phyloP scores from a whole-genome alignment of 768 basidiomycete species.

The Tulasnella sp. region DNA sequence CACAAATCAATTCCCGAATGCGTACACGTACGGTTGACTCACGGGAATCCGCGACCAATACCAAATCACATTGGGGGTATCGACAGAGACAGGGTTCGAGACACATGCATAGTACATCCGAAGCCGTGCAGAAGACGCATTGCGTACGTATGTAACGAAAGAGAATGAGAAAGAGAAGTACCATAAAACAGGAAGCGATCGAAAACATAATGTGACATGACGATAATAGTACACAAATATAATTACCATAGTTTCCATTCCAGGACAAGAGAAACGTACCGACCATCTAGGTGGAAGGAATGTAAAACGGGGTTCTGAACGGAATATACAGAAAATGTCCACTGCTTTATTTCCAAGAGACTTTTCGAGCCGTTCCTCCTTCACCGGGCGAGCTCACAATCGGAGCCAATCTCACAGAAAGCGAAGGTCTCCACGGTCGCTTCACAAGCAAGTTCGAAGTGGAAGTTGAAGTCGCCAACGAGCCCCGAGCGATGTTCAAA shows the following conservation, averaged over 20 bases:
- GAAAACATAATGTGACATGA: background rate
- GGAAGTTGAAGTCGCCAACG: background rate
- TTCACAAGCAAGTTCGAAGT: background rate
- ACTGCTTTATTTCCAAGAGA: conserved; percentile 3
- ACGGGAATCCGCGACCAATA: background rate
- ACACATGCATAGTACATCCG: background rate
- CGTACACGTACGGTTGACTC: background rate
- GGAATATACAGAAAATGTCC: background rate
- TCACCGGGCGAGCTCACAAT: background rate
- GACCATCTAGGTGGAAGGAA: background rate
- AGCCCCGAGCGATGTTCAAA: background rate
- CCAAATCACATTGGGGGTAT: background rate
- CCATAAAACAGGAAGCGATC: background rate
- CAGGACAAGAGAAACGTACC: background rate
- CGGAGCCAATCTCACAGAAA: background rate
- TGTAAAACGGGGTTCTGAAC: background rate
- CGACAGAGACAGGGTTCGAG: background rate
- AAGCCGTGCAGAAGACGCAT: background rate
- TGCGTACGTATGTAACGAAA: background rate
- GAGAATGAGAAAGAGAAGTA: background rate
- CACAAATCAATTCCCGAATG: background rate
- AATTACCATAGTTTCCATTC: background rate
- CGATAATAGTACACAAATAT: background rate
- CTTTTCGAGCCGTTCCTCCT: background rate
- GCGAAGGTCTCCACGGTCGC: conserved; percentile 1